A percentile compares a stretch with the other conserved stretches of the same genome.
Evolutionary conservation across 768 basidiomycete species (phyloP).

Genomic region (Hericium coralloides): DNA sequence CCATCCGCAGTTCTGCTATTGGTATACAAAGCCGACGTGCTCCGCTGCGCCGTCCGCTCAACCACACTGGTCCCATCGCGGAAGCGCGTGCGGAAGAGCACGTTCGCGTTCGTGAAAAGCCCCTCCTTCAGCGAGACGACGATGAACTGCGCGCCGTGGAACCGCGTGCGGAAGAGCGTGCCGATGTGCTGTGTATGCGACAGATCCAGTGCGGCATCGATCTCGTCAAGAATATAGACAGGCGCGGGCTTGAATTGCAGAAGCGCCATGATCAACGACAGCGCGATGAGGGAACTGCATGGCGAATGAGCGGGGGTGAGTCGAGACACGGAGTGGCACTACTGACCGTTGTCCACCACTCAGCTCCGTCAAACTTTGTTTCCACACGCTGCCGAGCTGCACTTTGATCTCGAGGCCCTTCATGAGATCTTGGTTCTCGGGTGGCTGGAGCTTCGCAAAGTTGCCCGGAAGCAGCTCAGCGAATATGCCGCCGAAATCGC

Average conservation of each 20-base stretch:
- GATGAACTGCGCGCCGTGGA: slow-evolving; percentile 97
- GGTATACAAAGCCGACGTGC: slow-evolving; percentile 37
- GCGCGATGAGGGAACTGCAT: slow-evolving; percentile 85
- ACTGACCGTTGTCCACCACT: slow-evolving; percentile 92
- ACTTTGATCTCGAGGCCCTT: slow-evolving; percentile 98
- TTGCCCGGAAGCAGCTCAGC: slow-evolving; percentile 93
- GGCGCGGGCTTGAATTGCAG: slow-evolving; percentile 99
- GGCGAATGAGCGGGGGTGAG: neutral
- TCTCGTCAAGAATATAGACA: slow-evolving; percentile 99
- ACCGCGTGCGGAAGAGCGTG: slow-evolving; percentile 92
- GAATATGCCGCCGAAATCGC: slow-evolving; percentile 96
- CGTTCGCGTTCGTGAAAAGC: slow-evolving; percentile 95
- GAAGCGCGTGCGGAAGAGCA: slow-evolving; percentile 87
- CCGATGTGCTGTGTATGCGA: slow-evolving; percentile 98
- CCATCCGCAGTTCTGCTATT: too few relatives aligned
- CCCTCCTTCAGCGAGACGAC: slow-evolving; percentile 97
- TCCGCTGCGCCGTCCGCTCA: slow-evolving; percentile 66
- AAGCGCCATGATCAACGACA: slow-evolving; percentile 96
- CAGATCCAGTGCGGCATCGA: slow-evolving; percentile 93
- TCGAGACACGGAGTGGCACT: neutral
- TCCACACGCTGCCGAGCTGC: slow-evolving; percentile 91
- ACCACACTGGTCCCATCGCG: slow-evolving; percentile 90
- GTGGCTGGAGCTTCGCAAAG: slow-evolving; percentile 89
- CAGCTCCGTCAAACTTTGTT: slow-evolving; percentile 92
- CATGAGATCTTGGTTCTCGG: slow-evolving; percentile 89